These are phyloP conservation scores for Saposhnikovia divaricata DNA, from an alignment of 129 eudicot genomes.

Conservation along the genomic window DNA sequence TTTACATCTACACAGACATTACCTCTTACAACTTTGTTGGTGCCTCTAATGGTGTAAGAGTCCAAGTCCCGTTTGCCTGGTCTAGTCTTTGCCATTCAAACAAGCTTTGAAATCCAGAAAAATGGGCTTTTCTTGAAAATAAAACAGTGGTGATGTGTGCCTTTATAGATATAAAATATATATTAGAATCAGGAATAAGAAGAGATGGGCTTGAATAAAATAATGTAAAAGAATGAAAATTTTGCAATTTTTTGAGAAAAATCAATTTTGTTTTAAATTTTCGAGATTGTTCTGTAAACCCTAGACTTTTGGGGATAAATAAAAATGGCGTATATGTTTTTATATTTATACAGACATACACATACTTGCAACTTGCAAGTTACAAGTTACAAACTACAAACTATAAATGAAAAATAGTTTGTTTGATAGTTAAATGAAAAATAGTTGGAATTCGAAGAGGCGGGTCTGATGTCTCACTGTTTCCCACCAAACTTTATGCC, in stretches of 20 bases:
- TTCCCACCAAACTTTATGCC: too few relatives aligned
- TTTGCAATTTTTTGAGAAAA: background rate
- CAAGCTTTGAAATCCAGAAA: background rate
- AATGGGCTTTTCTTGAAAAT: background rate
- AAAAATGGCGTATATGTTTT: background rate
- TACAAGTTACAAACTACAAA: too few relatives aligned
- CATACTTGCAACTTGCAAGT: too few relatives aligned
- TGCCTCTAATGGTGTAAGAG: conserved; percentile 55
- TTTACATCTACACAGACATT: background rate
- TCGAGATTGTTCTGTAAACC: background rate
- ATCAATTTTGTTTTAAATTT: background rate
- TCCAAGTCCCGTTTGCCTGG: conserved; percentile 19
- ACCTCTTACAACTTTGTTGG: conserved; percentile 49
- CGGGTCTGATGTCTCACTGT: background rate
- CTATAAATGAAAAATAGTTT: background rate
- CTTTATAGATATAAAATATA: background rate
- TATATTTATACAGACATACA: too few relatives aligned
- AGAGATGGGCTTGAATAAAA: background rate
- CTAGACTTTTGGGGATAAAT: background rate
- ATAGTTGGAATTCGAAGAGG: background rate
- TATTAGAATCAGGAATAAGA: background rate
- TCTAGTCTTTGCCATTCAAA: conserved; percentile 10
- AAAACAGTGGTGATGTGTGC: background rate
- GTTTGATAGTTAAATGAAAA: background rate
- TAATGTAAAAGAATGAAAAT: background rate